Base-by-base conservation (phyloP, 225 moss, liverwort and hornwort species). In the Polytrichum commune region DNA sequence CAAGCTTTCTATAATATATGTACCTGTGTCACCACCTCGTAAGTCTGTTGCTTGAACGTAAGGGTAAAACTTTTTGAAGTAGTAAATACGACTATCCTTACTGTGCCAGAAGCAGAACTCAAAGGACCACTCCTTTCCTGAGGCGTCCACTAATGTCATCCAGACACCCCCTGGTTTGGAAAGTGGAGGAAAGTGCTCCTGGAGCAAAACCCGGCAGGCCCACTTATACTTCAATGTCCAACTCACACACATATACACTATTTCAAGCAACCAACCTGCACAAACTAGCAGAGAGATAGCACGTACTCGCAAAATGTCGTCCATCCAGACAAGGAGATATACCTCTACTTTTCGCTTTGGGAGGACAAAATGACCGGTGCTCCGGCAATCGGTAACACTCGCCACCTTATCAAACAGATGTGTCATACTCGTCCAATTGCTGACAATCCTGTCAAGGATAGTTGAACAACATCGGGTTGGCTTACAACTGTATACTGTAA, bases 101-200 rank as follows among this genome's bases (percentile, higher is more conserved):
- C 95, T 98, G 69, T 95, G 98, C 98, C 98, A 98, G 69, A 98
- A 98, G 68, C 95, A 93, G 75, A 98, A 98, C 68, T 98, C 95
- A 62, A 98, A 98, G 20, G 78, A 58, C 98, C 98, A 98, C 68
- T 93, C 92, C 75, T 98, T 98, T 38, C 98, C 95, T 28, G 85
- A 88, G 55, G 87, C 82, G 72, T 98, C 95, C 75, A 92, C 82
- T 72, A 98, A 91, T 63, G 86, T 91, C 92, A 98, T 98, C 70
- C 93, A 95, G 56, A 94, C 75, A 46, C 98, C 98, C 75, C 88
- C 92, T 53, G 98, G 98, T 74, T 98, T 93, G 66, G 87, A 90
- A n/a, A 98, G 91, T 57, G 91, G 53, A 7, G 98, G 98, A 81
- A 98, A 98, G 70, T 98, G 93, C 54, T 95, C 95, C 98, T 98